Percentiles rank a stretch among this genome's conserved stretches.
Conservation (phyloP, 805 yeast species). For the Candida chauliodis region DNA sequence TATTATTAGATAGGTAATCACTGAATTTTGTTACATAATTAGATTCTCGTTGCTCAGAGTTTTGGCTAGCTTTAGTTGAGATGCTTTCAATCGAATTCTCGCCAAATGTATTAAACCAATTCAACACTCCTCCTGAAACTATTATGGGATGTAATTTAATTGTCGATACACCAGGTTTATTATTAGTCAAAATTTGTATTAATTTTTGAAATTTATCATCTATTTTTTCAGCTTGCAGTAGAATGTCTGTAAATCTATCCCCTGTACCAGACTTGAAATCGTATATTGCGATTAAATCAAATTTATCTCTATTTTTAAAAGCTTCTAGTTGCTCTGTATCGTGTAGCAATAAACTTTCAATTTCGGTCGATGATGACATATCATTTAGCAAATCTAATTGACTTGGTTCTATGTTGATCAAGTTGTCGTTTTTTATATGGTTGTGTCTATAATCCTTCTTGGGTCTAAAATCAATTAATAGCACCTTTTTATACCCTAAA, state of each 20-base stretch:
- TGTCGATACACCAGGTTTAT: slow-evolving; percentile 31
- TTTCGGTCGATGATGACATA: slow-evolving; percentile 53
- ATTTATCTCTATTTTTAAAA: slow-evolving; percentile 52
- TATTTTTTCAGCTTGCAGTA: slow-evolving; percentile 30
- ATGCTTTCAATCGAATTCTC: slow-evolving; percentile 17
- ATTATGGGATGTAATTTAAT: slow-evolving; percentile 29
- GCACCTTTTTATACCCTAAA: slow-evolving; percentile 19
- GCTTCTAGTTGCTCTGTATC: slow-evolving; percentile 51
- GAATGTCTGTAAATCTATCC: slow-evolving; percentile 34
- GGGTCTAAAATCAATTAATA: slow-evolving; percentile 73
- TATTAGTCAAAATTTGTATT: slow-evolving; percentile 29
- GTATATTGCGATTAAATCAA: slow-evolving; percentile 64
- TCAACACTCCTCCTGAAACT: slow-evolving; percentile 35
- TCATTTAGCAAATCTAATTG: slow-evolving; percentile 27
- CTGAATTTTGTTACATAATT: slow-evolving; percentile 29
- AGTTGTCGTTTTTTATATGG: slow-evolving; percentile 58
- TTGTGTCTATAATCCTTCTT: slow-evolving; percentile 54
- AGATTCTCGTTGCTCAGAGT: slow-evolving; percentile 9
- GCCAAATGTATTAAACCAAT: slow-evolving; percentile 32
- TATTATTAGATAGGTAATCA: slow-evolving; percentile 24
- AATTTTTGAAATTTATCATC: slow-evolving; percentile 57
- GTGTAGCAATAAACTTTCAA: slow-evolving; percentile 55
- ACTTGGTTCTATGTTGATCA: slow-evolving; percentile 73
- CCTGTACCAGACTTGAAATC: slow-evolving; percentile 43
- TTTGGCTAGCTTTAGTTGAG: slow-evolving; percentile 16